Percentiles rank a stretch among this genome's conserved stretches.
Evolutionary conservation across 2,329 filamentous ascomycete genomes (phyloP).

Genomic region (Epichloe bromicola): DNA sequence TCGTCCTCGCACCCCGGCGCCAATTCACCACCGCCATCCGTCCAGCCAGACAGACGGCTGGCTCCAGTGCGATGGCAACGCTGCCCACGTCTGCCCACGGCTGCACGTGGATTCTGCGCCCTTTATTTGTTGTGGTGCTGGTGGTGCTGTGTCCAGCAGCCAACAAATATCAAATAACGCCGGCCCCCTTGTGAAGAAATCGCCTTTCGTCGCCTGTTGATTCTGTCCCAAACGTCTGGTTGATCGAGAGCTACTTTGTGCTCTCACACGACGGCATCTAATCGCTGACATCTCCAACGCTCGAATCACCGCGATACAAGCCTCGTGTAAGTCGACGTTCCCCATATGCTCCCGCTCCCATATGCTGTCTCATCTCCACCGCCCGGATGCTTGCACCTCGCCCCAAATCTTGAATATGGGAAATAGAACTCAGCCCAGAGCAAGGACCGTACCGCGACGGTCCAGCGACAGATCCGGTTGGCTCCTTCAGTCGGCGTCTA

Average conservation of each 20-base stretch:
- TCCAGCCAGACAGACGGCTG: background rate
- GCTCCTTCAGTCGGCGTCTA: slow-evolving; percentile 1
- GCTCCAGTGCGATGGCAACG: background rate
- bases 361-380: background rate
- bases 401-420: background rate
- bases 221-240: background rate
- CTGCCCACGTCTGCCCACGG: background rate
- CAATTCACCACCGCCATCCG: background rate
- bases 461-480: slow-evolving; percentile 26
- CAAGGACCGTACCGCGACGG: slow-evolving; percentile 8
- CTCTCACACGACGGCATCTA: background rate
- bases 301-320: background rate
- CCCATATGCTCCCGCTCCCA: too few species aligned
- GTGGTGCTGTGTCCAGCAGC: background rate
- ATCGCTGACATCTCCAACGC: background rate
- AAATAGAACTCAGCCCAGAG: background rate
- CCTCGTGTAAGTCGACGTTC: background rate
- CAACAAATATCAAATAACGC: background rate
- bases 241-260: background rate
- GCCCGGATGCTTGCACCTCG: background rate
- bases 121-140: background rate
- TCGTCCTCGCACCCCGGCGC: background rate
- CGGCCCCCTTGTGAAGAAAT: background rate
- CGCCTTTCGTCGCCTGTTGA: background rate
- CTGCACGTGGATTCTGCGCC: background rate